Evolutionary conservation across 495 filamentous ascomycete genomes (phyloP).

Genomic region (Aspergillus heteromorphus): DNA sequence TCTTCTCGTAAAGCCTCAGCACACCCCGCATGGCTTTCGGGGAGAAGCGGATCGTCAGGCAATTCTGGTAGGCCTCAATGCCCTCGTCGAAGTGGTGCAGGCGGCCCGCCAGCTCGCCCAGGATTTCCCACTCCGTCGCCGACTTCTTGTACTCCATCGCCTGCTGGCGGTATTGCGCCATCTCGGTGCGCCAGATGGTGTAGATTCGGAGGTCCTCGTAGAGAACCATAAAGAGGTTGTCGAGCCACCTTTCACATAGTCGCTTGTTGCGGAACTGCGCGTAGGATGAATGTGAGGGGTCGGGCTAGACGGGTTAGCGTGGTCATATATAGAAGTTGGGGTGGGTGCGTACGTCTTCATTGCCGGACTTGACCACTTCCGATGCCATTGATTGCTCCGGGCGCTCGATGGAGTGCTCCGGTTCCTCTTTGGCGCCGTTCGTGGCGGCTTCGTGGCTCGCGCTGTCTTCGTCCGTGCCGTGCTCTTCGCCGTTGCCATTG

Average conservation of each 20-base stretch:
- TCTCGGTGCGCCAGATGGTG: conserved; percentile 97
- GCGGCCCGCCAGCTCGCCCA: conserved; percentile 86
- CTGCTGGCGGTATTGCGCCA: conserved; percentile 87
- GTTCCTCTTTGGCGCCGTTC: conserved; percentile 33
- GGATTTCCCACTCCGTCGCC: conserved; percentile 95
- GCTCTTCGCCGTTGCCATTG: conserved; percentile 36
- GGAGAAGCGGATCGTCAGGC: conserved; percentile 75
- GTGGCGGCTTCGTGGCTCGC: conserved; percentile 19
- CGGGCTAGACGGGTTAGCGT: conserved; percentile 26
- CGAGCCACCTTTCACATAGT: conserved; percentile 94
- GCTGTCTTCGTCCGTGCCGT: conserved; percentile 21
- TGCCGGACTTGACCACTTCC: conserved; percentile 72
- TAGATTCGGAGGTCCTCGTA: conserved; percentile 98
- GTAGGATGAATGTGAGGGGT: conserved; percentile 47
- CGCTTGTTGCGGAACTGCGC: conserved; percentile 88
- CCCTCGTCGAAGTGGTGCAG: conserved; percentile 86
- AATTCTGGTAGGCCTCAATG: conserved; percentile 84
- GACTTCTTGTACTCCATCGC: conserved; percentile 91
- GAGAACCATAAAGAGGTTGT: conserved; percentile 98
- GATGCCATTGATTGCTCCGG: conserved; percentile 79
- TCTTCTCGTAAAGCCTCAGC: conserved; percentile 67
- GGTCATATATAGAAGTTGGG: not conserved
- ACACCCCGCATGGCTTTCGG: conserved; percentile 86
- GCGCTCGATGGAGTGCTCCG: conserved; percentile 58
- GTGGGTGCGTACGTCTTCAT: conserved; percentile 61